Base-by-base conservation (phyloP, 768 basidiomycete genomes). In the Panellus pusillus region DNA sequence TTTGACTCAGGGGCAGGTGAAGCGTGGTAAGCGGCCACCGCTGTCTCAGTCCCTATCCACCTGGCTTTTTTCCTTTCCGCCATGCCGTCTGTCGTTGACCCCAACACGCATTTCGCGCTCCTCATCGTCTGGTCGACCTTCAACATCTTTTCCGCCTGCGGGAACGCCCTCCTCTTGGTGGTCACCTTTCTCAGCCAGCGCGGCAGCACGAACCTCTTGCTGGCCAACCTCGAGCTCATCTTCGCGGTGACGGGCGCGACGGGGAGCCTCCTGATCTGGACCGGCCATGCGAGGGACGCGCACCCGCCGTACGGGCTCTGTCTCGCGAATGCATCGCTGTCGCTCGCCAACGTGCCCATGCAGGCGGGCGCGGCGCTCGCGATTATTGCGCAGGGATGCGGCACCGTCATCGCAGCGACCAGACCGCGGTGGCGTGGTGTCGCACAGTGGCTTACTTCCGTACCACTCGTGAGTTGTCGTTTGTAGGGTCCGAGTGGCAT, bases 41-140 rank as follows among this genome's bases (percentile, higher is more conserved):
- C n/a, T n/a, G n/a, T n/a, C n/a, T n/a, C n/a, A n/a, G n/a, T n/a
- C n/a, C n/a, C n/a, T n/a, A n/a, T n/a, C n/a, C n/a, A n/a, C n/a
- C n/a, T n/a, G n/a, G n/a, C n/a, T n/a, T n/a, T n/a, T n/a, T n/a
- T n/a, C n/a, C n/a, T n/a, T n/a, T n/a, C n/a, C n/a, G n/a, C n/a
- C n/a, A n/a, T n/a, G n/a, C n/a, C n/a, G n/a, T n/a, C n/a, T n/a
- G n/a, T n/a, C n/a, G n/a, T n/a, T n/a, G n/a, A n/a, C 31, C 53
- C 57, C 1, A 18, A 32, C 24, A 45, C 50, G 7, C 38, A 43
- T 36, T 4, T 42, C 12, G 47, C 52, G 15, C 52, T 29, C 7
- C 57, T 59, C 44, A 47, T 51, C 3, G 35, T 44, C 4, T 59
- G 57, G 57, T 48, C 49, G 9, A 54, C 53, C 2, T 59, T 59